Evolutionary conservation across 176 grass and related monocot genomes (phyloP), one percentile per base, ranked within the genome.

Genomic region (Bonia amplexicaulis): DNA sequence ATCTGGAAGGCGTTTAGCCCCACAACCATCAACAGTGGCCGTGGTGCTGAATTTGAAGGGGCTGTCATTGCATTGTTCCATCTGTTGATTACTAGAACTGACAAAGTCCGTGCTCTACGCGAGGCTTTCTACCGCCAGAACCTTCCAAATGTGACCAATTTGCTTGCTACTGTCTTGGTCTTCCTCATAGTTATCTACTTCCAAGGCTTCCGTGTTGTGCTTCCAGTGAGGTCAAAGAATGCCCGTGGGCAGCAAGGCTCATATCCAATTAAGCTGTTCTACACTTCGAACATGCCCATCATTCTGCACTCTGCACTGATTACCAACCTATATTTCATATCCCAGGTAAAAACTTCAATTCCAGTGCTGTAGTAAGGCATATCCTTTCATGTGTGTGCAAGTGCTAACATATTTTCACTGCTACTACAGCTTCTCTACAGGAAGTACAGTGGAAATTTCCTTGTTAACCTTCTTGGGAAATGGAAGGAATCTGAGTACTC

Each of bases 1-100:
- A 98, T 98, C 62, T 98, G 96, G 96, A 98, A 98, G 91, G 96
- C 96, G 22, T 95, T 98, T 85, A 98, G 93, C 85, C 93, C 96
- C 7, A 98, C 96, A 85, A 95, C 96, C 61, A 90, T 95, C 66
- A 98, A 98, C 86, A 95, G 89, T 39, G 96, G 96, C 0, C 91
- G 91, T 66, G 89, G 93, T 85, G 96, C 96, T 67, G 96, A 98
- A 86, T 98, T 98, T 35, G 96, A 98, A 90, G 96, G 96, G 44
- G 91, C 96, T 65, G 88, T 98, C 72, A 93, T 98, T 90, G 93
- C 88, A 41, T 88, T 98, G 78, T 98, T 98, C 88, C 96, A 98
- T 85, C 27, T 98, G 35, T 73, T 95, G 77, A 98, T 98, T 73
- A 98, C 96, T n/a, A 80, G 91, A 80, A 95, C 91, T 52, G 93